Evolutionary conservation across 345 rosid species (phyloP).

Genomic region (Acer yangbiense): DNA sequence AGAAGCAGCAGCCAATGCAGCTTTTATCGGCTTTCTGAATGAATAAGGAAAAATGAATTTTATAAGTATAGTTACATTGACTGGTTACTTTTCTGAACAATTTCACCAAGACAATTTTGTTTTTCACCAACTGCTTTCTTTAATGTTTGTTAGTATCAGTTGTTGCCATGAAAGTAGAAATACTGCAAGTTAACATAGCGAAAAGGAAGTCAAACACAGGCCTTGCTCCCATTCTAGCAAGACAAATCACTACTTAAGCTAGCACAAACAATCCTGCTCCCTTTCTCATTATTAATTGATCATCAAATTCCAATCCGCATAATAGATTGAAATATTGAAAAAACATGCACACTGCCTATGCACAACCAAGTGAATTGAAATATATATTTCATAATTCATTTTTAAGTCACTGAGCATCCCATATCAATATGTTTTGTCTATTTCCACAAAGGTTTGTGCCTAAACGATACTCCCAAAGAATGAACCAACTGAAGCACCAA

Average conservation of each 20-base stretch:
- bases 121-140: background rate
- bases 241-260: background rate
- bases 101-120: background rate
- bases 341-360: background rate
- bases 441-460: background rate
- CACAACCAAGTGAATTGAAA: background rate
- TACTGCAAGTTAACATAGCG: background rate
- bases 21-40: conserved; percentile 81
- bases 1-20: conserved; percentile 89
- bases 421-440: background rate
- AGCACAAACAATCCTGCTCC: background rate
- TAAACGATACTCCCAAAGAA: conserved; percentile 17
- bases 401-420: background rate
- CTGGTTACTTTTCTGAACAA: background rate
- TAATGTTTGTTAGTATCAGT: background rate
- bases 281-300: background rate
- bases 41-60: background rate
- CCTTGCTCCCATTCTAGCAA: conserved; percentile 3
- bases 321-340: background rate
- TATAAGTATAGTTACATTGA: background rate
- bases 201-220: background rate
- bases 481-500: conserved; percentile 1
- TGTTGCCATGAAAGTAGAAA: background rate
- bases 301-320: background rate
- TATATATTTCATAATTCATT: conserved; percentile 1